A percentile compares a stretch with the other conserved stretches of the same genome.
Conservation (phyloP, 208 protist genomes). For the Acanthamoeba culbertsoni region DNA sequence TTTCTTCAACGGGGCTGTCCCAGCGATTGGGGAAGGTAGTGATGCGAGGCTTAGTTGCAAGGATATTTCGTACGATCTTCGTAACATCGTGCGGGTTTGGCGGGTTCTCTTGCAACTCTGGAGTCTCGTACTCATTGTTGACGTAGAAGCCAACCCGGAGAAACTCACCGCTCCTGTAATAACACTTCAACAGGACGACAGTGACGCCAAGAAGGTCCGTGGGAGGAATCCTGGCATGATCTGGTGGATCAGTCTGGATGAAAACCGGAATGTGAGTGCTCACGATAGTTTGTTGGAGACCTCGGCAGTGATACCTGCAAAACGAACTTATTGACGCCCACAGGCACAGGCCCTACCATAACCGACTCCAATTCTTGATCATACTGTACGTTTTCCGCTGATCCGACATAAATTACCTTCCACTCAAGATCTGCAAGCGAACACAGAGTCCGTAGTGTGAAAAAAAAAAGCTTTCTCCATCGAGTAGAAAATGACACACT, state of each 20-base stretch:
- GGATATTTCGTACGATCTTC: conserved; percentile 79
- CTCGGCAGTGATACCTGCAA: conserved; percentile 80
- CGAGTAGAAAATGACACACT: not conserved
- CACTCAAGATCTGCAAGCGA: conserved; percentile 95
- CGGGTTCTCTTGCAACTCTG: conserved; percentile 68
- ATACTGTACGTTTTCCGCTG: conserved; percentile 89
- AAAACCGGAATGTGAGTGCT: not conserved
- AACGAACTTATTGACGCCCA: conserved; percentile 93
- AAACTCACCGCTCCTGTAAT: conserved; percentile 94
- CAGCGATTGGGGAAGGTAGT: conserved; percentile 82
- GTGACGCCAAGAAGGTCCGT: conserved; percentile 95
- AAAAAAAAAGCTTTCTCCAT: not conserved
- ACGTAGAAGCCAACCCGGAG: conserved; percentile 97
- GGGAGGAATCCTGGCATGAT: conserved; percentile 89
- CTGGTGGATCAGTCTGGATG: conserved; percentile 88
- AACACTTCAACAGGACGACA: conserved; percentile 94
- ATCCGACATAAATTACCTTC: conserved; percentile 97
- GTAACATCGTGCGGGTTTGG: conserved; percentile 71
- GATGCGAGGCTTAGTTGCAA: conserved; percentile 80
- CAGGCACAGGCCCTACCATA: conserved; percentile 93
- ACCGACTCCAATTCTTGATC: conserved; percentile 97
- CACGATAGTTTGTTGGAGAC: not conserved
- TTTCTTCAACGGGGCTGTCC: conserved; percentile 62
- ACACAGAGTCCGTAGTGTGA: no score
- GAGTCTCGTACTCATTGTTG: conserved; percentile 84